Evolutionary conservation across 257 asterid genomes (phyloP).

Genomic region (Cynanchum wilfordii): DNA sequence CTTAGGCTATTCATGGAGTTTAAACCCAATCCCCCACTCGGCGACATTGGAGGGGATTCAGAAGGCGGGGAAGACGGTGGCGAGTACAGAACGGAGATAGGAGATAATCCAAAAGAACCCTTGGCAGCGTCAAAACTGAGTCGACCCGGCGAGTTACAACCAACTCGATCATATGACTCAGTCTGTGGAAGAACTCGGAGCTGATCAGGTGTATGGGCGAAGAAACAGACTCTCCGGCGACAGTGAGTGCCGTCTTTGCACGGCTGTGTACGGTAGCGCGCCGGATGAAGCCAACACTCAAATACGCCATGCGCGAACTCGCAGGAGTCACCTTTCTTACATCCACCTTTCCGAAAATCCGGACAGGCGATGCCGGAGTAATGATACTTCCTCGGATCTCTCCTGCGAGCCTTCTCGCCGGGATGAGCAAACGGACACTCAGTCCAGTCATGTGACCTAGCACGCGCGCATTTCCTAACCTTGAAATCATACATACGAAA

Average conservation of each 20-base stretch:
- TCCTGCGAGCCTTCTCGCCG: slow-evolving; percentile 87
- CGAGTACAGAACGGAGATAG: slow-evolving; percentile 33
- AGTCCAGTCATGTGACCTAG: slow-evolving; percentile 91
- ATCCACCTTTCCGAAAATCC: slow-evolving; percentile 59
- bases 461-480: slow-evolving; percentile 61
- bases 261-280: slow-evolving; percentile 86
- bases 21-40: slow-evolving; percentile 33
- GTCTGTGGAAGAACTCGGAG: slow-evolving; percentile 49
- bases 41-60: slow-evolving; percentile 59
- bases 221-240: slow-evolving; percentile 81
- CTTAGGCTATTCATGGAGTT: slow-evolving; percentile 44
- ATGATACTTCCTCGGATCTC: slow-evolving; percentile 66
- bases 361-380: slow-evolving; percentile 82
- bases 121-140: slow-evolving; percentile 20
- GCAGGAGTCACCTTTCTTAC: slow-evolving; percentile 71
- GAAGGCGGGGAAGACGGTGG: slow-evolving; percentile 48
- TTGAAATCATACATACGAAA: slow-evolving; percentile 88
- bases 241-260: slow-evolving; percentile 87
- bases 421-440: slow-evolving; percentile 91
- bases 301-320: slow-evolving; percentile 93
- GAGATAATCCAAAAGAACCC: slow-evolving; percentile 28
- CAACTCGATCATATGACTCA: slow-evolving; percentile 34
- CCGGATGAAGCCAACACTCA: slow-evolving; percentile 94
- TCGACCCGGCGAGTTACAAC: slow-evolving; percentile 22
- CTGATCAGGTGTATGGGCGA: slow-evolving; percentile 83